Evolutionary conservation across 2,329 filamentous ascomycete genomes (phyloP).

Genomic region (Nemania sp.): DNA sequence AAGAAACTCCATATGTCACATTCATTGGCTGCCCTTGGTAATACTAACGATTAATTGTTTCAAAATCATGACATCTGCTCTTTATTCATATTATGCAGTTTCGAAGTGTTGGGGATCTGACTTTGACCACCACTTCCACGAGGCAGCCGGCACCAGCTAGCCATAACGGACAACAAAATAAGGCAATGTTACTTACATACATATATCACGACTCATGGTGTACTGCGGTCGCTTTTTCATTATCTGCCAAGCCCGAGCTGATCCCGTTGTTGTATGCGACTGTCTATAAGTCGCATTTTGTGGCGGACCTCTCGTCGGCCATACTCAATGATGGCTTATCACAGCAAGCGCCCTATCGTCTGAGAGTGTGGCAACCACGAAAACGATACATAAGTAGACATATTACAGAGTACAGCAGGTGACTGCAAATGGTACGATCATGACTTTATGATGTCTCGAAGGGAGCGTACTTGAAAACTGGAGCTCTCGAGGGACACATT

Average conservation of each 20-base stretch:
- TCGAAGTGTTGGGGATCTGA: too few species aligned
- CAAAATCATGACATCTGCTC: too few species aligned
- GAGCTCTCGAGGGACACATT: too few species aligned
- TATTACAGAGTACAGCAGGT: background rate
- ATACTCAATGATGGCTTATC: background rate
- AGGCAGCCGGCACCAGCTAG: too few species aligned
- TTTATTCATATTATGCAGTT: too few species aligned
- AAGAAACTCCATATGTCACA: too few species aligned
- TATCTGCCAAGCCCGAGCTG: background rate
- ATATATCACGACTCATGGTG: too few species aligned
- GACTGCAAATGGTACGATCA: background rate
- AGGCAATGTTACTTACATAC: too few species aligned
- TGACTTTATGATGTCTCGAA: background rate
- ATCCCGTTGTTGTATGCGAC: background rate
- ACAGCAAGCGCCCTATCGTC: slow-evolving; percentile 1
- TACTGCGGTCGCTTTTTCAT: background rate
- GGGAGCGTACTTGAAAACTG: background rate
- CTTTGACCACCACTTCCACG: too few species aligned
- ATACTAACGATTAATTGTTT: too few species aligned
- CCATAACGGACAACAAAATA: too few species aligned
- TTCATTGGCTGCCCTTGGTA: too few species aligned
- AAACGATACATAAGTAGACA: background rate
- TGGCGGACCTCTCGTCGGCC: background rate
- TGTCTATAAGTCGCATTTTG: background rate
- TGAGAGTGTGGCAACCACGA: background rate